Evolutionary conservation across 352 stramenopile genomes (phyloP).

Genomic region (Bremia lactucae): DNA sequence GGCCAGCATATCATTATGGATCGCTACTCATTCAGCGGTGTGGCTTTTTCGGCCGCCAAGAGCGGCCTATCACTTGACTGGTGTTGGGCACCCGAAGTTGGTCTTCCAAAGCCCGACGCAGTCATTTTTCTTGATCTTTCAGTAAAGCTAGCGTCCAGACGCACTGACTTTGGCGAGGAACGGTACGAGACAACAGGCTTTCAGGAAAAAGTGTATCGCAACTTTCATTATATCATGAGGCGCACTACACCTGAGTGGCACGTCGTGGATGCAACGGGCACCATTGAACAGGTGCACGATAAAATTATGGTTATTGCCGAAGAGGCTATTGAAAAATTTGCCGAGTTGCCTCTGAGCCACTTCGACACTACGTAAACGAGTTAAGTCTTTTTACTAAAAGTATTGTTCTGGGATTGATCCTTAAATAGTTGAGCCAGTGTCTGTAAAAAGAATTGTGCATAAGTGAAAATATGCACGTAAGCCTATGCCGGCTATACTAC

Average conservation of each 20-base stretch:
- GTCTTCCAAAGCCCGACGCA: slow-evolving; percentile 92
- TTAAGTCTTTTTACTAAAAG: no score
- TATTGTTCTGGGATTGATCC: no score
- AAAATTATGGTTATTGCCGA: slow-evolving; percentile 46
- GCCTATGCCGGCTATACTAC: no score
- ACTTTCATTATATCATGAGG: slow-evolving; percentile 67
- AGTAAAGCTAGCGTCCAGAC: slow-evolving; percentile 78
- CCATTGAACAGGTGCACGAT: slow-evolving; percentile 63
- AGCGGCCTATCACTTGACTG: slow-evolving; percentile 89
- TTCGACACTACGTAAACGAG: no score
- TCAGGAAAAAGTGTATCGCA: slow-evolving; percentile 74
- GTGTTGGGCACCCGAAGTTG: slow-evolving; percentile 95
- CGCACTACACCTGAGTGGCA: slow-evolving; percentile 45
- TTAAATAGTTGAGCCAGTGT: no score
- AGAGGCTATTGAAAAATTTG: slow-evolving; percentile 27
- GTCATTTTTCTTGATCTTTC: slow-evolving; percentile 97
- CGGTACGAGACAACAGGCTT: slow-evolving; percentile 86
- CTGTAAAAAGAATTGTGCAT: no score
- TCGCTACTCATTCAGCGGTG: slow-evolving; percentile 95
- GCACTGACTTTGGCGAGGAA: slow-evolving; percentile 90
- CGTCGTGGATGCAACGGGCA: slow-evolving; percentile 66
- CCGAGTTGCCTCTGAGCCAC: slow-evolving; percentile 21
- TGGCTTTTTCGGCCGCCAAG: slow-evolving; percentile 97
- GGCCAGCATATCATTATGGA: slow-evolving; percentile 94
- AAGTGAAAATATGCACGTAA: no score